phyloP scores from a whole-genome alignment of 2,329 filamentous ascomycete genomes.

The Ploettnerulaceae sp. region DNA sequence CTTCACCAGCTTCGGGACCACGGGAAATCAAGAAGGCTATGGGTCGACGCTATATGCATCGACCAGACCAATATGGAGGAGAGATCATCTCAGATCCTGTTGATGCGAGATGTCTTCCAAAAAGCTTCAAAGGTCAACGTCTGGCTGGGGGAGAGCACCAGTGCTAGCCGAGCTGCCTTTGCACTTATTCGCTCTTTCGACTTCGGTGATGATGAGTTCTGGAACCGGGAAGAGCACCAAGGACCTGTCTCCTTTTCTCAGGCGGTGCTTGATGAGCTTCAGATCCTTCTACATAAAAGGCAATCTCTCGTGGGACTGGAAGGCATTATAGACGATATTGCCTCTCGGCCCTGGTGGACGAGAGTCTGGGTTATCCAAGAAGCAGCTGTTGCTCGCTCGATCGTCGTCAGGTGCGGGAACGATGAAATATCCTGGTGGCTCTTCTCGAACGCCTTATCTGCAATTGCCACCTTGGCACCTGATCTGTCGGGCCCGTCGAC shows the following conservation, averaged over 20 bases:
- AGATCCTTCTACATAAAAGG: background rate
- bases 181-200: background rate
- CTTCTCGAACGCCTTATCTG: background rate
- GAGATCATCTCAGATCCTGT: background rate
- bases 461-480: background rate
- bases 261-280: background rate
- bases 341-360: background rate
- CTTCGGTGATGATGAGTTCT: background rate
- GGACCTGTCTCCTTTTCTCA: background rate
- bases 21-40: background rate
- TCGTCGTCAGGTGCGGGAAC: background rate
- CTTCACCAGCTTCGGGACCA: background rate
- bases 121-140: conserved; percentile 1
- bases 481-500: background rate
- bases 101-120: conserved; percentile 1
- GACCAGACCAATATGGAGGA: conserved; percentile 3
- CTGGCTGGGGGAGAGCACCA: conserved; percentile 4
- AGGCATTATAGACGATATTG: conserved; percentile 1
- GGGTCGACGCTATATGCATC: conserved; percentile 8
- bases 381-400: conserved; percentile 1
- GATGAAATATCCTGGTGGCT: conserved; percentile 2
- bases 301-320: background rate
- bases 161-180: background rate
- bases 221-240: background rate
- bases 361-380: conserved; percentile 1